Base-by-base conservation (phyloP, 306 rosid genomes). In the Lathyrus aphaca region DNA sequence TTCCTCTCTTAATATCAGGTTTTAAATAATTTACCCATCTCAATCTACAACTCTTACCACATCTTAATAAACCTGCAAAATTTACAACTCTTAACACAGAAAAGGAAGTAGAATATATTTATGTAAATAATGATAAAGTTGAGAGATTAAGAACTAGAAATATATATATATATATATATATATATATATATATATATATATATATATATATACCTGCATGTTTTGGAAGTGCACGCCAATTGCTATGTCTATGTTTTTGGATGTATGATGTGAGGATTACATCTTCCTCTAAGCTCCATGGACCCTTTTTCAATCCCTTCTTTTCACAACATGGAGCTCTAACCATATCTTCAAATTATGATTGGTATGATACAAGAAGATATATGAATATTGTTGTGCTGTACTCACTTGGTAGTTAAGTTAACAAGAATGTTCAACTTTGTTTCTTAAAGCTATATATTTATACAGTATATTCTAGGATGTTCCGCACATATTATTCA, bases 151-250 rank as follows among this genome's bases (percentile, higher is more conserved):
- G 2, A 54, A 11, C n/a, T n/a, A n/a, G n/a, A n/a, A n/a, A n/a
- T n/a, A n/a, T n/a, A n/a, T n/a, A n/a, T n/a, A n/a, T n/a, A n/a
- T n/a, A n/a, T n/a, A n/a, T n/a, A n/a, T n/a, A n/a, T n/a, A n/a
- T n/a, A n/a, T n/a, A n/a, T n/a, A n/a, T n/a, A n/a, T n/a, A n/a
- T n/a, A n/a, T n/a, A n/a, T n/a, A n/a, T n/a, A n/a, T n/a, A n/a
- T n/a, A n/a, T n/a, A n/a, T n/a, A 21, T 6, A 32, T 6, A 35
- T 56, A 91, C 97, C 96, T 5, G 97, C 91, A 73, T 81, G 87
- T 48, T 89, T 89, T 0, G 97, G 97, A n/a, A 91, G 97, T 49
- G 97, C 91, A 54, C 97, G 89, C 97, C 97, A 91, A 43, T 87
- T 91, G 10, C 60, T 73, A 79, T 89, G 97, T 49, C 96, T 94